Percentiles rank a stretch among this genome's conserved stretches.
Conservation (phyloP, 208 protist species). For the Porcisia hertigi region DNA sequence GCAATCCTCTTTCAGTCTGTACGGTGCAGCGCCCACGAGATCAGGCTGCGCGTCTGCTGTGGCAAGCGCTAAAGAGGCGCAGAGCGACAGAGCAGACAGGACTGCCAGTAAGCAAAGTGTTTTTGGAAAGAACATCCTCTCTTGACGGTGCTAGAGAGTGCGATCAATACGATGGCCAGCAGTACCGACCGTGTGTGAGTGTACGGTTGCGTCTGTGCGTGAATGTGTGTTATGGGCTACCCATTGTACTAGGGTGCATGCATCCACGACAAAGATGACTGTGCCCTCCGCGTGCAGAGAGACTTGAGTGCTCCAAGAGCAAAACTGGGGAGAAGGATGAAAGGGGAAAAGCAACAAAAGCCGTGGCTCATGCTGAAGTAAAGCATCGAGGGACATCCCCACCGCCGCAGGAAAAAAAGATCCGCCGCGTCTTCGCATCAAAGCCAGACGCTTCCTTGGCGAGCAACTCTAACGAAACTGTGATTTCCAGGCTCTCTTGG, state of each 20-base stretch:
- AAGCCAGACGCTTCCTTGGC: background rate
- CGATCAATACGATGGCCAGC: background rate
- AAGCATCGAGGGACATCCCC: background rate
- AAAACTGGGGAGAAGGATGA: background rate
- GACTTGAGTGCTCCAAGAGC: background rate
- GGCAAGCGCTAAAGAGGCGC: background rate
- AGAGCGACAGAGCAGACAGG: background rate
- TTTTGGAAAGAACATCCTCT: background rate
- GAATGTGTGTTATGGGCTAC: background rate
- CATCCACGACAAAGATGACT: background rate
- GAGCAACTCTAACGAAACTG: background rate
- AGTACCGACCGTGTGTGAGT: background rate
- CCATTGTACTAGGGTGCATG: background rate
- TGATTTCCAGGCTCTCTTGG: background rate
- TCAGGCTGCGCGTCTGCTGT: background rate
- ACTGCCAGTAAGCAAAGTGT: background rate
- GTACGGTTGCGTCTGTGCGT: too few species aligned
- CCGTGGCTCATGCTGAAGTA: background rate
- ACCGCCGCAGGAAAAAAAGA: background rate
- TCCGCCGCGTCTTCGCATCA: background rate
- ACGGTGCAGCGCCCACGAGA: background rate
- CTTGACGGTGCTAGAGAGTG: background rate
- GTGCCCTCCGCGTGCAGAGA: background rate
- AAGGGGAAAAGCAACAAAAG: background rate
- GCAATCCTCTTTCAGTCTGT: conserved; percentile 16